phyloP scores from a whole-genome alignment of 2,329 filamentous ascomycete species.

The Alternaria ventricosa region DNA sequence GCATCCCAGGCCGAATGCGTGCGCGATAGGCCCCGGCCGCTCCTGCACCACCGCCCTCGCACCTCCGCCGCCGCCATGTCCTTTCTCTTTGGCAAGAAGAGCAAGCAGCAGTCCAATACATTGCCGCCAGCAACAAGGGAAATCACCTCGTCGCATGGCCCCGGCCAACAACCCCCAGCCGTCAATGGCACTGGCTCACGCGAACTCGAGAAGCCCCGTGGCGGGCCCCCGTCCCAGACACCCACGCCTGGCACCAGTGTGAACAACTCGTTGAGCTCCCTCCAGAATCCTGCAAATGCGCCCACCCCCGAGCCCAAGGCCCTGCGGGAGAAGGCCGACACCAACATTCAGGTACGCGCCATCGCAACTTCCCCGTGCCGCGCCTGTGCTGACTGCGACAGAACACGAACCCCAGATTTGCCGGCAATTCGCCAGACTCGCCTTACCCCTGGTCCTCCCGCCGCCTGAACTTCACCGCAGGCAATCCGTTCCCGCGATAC shows the following conservation, averaged over 20 bases:
- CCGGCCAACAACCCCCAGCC: constrained; percentile 49
- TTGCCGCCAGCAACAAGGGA: constrained; percentile 64
- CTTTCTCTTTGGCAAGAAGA: constrained; percentile 61
- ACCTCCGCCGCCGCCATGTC: constrained; percentile 52
- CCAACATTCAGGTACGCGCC: constrained; percentile 60
- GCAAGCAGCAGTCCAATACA: constrained; percentile 49
- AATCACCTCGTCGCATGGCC: constrained; percentile 63
- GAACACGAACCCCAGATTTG: constrained; percentile 33
- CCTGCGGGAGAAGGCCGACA: constrained; percentile 62
- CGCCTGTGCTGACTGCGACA: constrained; percentile 26
- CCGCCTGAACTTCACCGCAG: constrained; percentile 82
- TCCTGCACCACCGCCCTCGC: constrained; percentile 25
- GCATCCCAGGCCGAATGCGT: constrained; percentile 39
- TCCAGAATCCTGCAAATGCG: constrained; percentile 63
- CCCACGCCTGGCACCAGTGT: constrained; percentile 78
- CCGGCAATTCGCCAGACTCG: constrained; percentile 68
- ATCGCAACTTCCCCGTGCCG: background rate
- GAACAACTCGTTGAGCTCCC: constrained; percentile 70
- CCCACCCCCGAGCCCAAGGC: constrained; percentile 69
- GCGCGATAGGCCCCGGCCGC: constrained; percentile 34
- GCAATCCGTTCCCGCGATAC: constrained; percentile 94
- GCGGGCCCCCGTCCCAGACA: constrained; percentile 50
- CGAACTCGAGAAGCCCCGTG: constrained; percentile 51
- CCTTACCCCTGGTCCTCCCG: constrained; percentile 97
- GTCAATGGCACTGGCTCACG: constrained; percentile 52